These are phyloP conservation scores for Musa troglodytarum DNA, from an alignment of 176 grass and related monocot genomes.

Conservation along the genomic window DNA sequence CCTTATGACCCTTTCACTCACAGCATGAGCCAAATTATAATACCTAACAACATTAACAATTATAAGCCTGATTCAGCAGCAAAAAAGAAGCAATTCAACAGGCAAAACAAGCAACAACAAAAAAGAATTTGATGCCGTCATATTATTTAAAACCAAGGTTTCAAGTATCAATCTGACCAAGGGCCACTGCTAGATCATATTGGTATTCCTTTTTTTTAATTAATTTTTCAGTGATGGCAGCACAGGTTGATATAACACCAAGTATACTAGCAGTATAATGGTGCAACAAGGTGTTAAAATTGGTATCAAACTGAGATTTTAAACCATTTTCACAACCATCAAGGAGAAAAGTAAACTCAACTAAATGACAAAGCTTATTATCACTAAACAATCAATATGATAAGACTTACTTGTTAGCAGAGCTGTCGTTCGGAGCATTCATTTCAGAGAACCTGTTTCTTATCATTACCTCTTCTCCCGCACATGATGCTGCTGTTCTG, in stretches of 20 bases:
- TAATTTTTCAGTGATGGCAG: too few species aligned
- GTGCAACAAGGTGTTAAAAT: too few species aligned
- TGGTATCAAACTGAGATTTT: too few species aligned
- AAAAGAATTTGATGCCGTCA: background rate
- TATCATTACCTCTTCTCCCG: constrained; percentile 97
- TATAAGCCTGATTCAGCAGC: constrained; percentile 1
- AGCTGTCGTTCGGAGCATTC: constrained; percentile 84
- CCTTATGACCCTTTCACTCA: constrained; percentile 77
- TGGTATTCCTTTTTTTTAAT: too few species aligned
- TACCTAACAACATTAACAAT: constrained; percentile 41
- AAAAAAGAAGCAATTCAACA: constrained; percentile 3
- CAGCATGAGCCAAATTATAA: constrained; percentile 94
- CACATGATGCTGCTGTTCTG: constrained; percentile 75
- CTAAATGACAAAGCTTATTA: background rate
- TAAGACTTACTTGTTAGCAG: constrained; percentile 81
- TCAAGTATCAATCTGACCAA: too few species aligned
- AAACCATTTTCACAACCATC: background rate
- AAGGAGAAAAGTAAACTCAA: too few species aligned
- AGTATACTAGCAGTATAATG: too few species aligned
- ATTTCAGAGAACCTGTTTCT: constrained; percentile 95
- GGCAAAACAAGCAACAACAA: background rate
- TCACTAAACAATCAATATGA: background rate
- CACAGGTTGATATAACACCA: too few species aligned
- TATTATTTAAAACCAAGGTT: too few species aligned
- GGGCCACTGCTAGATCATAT: too few species aligned